Evolutionary conservation across 495 filamentous ascomycete genomes (phyloP), one percentile per base, ranked within the genome.

Genomic region (Penicillium cataractarum): DNA sequence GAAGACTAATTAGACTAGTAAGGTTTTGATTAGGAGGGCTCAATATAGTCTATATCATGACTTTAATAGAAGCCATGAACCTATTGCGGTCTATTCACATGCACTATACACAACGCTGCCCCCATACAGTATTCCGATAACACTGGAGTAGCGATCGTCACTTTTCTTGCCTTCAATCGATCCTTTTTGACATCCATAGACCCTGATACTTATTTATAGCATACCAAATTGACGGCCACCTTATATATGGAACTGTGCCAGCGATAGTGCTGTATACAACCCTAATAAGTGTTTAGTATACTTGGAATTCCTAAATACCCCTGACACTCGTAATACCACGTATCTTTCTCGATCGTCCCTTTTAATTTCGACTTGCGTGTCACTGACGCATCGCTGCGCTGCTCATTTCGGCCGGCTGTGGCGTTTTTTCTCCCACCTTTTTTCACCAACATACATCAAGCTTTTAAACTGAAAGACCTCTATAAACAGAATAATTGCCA

Each of bases 171-270:
- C 40, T 46, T 24, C 15, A 7, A 21, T 44, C n/a, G n/a, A 21
- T n/a, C 19, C 35, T 6, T 39, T 48, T 35, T 48, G 55, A 32
- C 55, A 33, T 37, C 55, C 13, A 48, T 8, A 46, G 42, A 46
- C 42, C 6, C 46, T 40, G 17, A 48, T 10, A 12, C 24, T 26
- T 48, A 61, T 27, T 37, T 26, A 46, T 61, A 22, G 31, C 54
- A 65, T 15, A 74, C 77, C 1, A 75, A 80, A 13, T 61, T 64
- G 6, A 80, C 81, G 6, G 67, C 79, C 0, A 82, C 39, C 53
- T 75, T 17, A 27, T 4, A 29, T 22, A 5, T 21, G 1, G 19
- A 22, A 22, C 35, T 39, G 13, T 46, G n/a, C n/a, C 10, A 46
- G 3, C n/a, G 4, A 44, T 21, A 0, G 15, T 17, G 10, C 46